These are phyloP conservation scores for Bipolaris oryzae DNA, from an alignment of 2,329 filamentous ascomycete species.

Conservation along the genomic window DNA sequence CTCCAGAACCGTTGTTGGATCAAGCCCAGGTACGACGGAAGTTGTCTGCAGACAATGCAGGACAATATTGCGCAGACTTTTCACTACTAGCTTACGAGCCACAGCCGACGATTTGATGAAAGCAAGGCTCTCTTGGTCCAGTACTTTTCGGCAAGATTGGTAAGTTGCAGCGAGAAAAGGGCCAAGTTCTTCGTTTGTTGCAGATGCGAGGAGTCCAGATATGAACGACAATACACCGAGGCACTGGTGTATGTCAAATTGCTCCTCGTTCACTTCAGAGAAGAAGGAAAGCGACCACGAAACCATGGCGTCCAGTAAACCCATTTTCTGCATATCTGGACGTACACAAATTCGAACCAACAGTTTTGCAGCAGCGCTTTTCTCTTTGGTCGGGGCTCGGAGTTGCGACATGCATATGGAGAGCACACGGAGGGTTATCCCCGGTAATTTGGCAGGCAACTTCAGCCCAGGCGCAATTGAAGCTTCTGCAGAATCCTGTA, in stretches of 20 bases:
- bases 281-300: constrained; percentile 72
- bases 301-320: constrained; percentile 71
- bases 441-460: constrained; percentile 68
- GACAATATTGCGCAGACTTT: constrained; percentile 77
- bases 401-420: constrained; percentile 75
- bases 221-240: constrained; percentile 82
- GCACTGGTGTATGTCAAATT: constrained; percentile 70
- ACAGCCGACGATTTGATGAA: constrained; percentile 75
- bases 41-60: constrained; percentile 64
- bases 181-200: constrained; percentile 76
- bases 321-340: constrained; percentile 82
- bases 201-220: constrained; percentile 72
- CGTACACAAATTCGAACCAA: constrained; percentile 83
- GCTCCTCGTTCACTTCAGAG: constrained; percentile 50
- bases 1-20: constrained; percentile 63
- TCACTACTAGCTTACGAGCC: constrained; percentile 81
- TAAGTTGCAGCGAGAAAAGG: constrained; percentile 71
- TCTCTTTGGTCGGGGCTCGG: constrained; percentile 79
- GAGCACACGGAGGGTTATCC: constrained; percentile 72
- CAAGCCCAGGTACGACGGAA: constrained; percentile 38
- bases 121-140: constrained; percentile 57
- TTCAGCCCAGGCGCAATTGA: constrained; percentile 52
- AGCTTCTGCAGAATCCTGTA: constrained; percentile 39
- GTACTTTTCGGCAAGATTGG: constrained; percentile 64
- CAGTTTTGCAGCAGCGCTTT: constrained; percentile 82